Evolutionary conservation across 2,329 filamentous ascomycete species (phyloP).

Genomic region (Lecanosticta acicola): DNA sequence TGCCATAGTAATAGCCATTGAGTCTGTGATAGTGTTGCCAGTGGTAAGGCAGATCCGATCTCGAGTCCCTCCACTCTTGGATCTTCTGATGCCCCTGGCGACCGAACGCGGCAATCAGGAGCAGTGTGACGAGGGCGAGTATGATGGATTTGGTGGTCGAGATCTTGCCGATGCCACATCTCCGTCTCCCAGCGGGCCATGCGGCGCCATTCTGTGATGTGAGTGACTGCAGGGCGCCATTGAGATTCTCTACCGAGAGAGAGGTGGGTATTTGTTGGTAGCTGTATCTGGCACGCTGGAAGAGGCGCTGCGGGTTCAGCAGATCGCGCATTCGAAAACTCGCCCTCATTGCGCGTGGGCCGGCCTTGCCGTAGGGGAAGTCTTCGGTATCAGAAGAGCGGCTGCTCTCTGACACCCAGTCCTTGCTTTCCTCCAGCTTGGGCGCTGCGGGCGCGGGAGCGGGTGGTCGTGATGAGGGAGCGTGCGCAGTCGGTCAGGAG

Average conservation of each 20-base stretch:
- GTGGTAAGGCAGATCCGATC: conserved; percentile 36
- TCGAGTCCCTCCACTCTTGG: conserved; percentile 15
- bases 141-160: conserved; percentile 40
- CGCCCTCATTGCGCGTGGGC: conserved; percentile 19
- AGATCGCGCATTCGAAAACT: conserved; percentile 35
- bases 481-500: background rate
- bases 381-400: conserved; percentile 22
- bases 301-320: conserved; percentile 41
- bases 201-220: conserved; percentile 33
- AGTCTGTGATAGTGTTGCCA: conserved; percentile 44
- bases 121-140: conserved; percentile 35
- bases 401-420: conserved; percentile 21
- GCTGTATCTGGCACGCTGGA: conserved; percentile 36
- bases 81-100: conserved; percentile 35
- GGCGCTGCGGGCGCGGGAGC: background rate
- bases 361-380: conserved; percentile 4
- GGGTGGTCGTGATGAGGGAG: background rate
- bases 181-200: conserved; percentile 23
- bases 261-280: conserved; percentile 42
- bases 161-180: conserved; percentile 29
- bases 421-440: conserved; percentile 23
- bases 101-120: conserved; percentile 38
- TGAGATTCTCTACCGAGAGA: conserved; percentile 35
- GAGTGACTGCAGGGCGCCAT: conserved; percentile 18
- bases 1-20: conserved; percentile 45